Evolutionary conservation across 2,329 filamentous ascomycete genomes (phyloP), one percentile per base, ranked within the genome.

Genomic region (Fusarium sp.): DNA sequence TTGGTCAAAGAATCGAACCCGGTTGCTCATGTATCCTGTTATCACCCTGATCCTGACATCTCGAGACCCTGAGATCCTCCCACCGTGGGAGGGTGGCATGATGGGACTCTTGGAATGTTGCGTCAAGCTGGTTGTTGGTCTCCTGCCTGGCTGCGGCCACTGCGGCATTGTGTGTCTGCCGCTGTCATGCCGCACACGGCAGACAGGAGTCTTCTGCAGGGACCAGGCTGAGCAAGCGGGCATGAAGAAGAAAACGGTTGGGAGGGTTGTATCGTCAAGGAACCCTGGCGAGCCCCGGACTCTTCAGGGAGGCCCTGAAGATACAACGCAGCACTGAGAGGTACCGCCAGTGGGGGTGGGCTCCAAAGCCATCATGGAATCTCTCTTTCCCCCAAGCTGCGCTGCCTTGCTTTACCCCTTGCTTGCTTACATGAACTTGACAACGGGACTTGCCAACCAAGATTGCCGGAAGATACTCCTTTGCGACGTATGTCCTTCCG

Each of bases 41-140:
- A 50, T 42, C 46, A 49, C 56, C 67, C 57, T 55, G 44, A 49
- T 38, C 20, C 44, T 8, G 11, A 50, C 56, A 23, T 50, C 56
- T 53, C 31, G 44, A 62, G 18, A 18, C 40, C 49, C 31, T 58
- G 63, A 61, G 66, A 36, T 40, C 46, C 59, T 58, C 23, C 31
- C 50, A 50, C 51, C 68, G 61, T 69, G 57, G 25, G 29, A 29
- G 34, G 36, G 53, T 49, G 34, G 53, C 44, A 65, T 55, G 36
- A 60, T 27, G 40, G 40, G 58, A 51, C 61, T 64, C 58, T 63
- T 61, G 70, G 58, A 67, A 64, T 68, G 59, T 34, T 68, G 56
- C 34, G 54, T 51, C 51, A 50, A 64, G 53, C 58, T 29, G 31
- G 49, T 38, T 44, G 58, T 49, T 58, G 62, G 58, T 49, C 31